A percentile compares a stretch with the other conserved stretches of the same genome.
Evolutionary conservation across 1,284 basidiomycete genomes (phyloP).

Genomic region (Cryptococcus sp.): DNA sequence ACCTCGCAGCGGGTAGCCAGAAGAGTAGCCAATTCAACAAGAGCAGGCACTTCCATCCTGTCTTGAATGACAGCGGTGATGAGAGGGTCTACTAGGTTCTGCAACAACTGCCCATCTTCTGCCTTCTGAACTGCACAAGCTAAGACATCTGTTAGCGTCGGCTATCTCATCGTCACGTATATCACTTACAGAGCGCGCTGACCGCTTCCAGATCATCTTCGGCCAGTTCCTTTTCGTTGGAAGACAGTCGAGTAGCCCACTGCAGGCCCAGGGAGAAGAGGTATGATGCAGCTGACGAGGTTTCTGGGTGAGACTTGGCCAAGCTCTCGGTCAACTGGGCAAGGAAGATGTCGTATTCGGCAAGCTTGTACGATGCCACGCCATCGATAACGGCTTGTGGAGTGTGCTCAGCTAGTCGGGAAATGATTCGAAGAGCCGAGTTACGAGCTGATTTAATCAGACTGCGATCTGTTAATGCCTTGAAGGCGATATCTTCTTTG

Average conservation of each 20-base stretch:
- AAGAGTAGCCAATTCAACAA: conserved; percentile 59
- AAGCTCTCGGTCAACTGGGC: not conserved
- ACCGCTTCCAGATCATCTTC: conserved; percentile 16
- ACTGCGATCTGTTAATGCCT: not conserved
- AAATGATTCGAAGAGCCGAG: not conserved
- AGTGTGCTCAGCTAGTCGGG: not conserved
- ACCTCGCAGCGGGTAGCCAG: conserved; percentile 42
- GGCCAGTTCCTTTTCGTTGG: conserved; percentile 16
- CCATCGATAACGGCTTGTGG: not conserved
- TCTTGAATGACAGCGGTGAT: conserved; percentile 67
- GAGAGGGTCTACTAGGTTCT: conserved; percentile 69
- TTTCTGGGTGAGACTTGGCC: too few relatives aligned
- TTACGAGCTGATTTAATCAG: not conserved
- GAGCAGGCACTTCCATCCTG: conserved; percentile 57
- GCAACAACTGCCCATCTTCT: not conserved
- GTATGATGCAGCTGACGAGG: conserved; percentile 4
- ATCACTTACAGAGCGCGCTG: conserved; percentile 19
- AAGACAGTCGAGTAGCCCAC: conserved; percentile 23
- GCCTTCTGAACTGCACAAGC: conserved; percentile 9
- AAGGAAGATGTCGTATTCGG: not conserved
- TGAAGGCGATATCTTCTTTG: not conserved
- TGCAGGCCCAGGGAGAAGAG: conserved; percentile 30
- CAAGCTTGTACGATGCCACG: not conserved
- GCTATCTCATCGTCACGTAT: not conserved
- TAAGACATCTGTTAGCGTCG: not conserved